A percentile compares a stretch with the other conserved stretches of the same genome.
These are phyloP conservation scores for Nannochloropsis gaditana DNA, from an alignment of 108 stramenopile species.

Conservation along the genomic window DNA sequence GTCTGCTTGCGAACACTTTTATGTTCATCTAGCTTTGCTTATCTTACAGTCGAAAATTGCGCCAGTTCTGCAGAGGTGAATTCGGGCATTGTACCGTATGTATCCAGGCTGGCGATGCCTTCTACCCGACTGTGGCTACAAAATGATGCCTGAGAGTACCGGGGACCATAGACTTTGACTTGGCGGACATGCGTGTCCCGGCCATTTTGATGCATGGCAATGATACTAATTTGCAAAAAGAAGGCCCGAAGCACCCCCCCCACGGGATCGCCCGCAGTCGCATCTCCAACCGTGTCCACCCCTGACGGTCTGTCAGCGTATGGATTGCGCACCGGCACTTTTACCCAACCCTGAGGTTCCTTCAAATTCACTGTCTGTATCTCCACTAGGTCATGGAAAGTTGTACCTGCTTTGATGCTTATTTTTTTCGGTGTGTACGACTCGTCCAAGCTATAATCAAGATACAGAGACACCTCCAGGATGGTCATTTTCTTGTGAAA, in stretches of 20 bases:
- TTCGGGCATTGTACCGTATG: background rate
- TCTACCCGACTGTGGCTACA: constrained; percentile 3
- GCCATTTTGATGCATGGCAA: constrained; percentile 95
- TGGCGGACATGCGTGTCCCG: constrained; percentile 89
- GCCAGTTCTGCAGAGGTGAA: background rate
- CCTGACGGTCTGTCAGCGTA: background rate
- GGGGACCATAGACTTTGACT: constrained; percentile 79
- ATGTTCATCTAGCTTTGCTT: background rate
- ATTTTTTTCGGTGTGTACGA: constrained; percentile 89
- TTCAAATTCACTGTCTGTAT: constrained; percentile 69
- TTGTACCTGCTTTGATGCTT: constrained; percentile 71
- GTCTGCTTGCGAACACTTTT: background rate
- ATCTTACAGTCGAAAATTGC: background rate
- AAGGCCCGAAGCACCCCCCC: constrained; percentile 67
- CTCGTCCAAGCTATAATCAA: constrained; percentile 68
- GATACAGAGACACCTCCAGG: constrained; percentile 72
- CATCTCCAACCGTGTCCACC: background rate
- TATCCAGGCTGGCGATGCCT: background rate
- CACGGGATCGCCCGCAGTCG: constrained; percentile 22
- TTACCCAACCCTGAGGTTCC: constrained; percentile 79
- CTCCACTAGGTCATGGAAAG: constrained; percentile 79
- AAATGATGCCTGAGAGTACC: constrained; percentile 26
- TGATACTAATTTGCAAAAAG: constrained; percentile 76
- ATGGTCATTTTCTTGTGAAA: constrained; percentile 77
- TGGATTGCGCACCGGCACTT: constrained; percentile 58